Conservation (phyloP, 106 monocot genomes). For the Acorus calamus region DNA sequence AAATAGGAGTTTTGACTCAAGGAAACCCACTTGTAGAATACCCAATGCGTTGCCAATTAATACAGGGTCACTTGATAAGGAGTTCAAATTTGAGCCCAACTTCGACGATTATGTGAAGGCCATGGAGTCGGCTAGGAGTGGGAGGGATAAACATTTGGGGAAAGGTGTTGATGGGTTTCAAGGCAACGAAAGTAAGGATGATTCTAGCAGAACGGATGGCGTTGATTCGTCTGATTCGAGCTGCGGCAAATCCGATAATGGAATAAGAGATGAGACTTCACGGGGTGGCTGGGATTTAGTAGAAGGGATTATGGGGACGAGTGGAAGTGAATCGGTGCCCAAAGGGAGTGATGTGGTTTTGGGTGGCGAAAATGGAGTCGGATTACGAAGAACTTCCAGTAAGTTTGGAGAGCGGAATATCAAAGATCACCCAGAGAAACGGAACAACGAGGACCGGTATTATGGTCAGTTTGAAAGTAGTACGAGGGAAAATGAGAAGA, state of each 20-base stretch:
- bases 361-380: conserved; percentile 1
- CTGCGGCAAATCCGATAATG: background rate
- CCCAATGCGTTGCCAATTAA: conserved; percentile 11
- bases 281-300: conserved; percentile 24
- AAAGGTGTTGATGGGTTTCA: conserved; percentile 7
- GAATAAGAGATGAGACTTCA: conserved; percentile 5
- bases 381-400: background rate
- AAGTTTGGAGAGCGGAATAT: background rate
- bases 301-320: conserved; percentile 31
- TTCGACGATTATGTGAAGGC: conserved; percentile 84
- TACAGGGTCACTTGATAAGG: conserved; percentile 43
- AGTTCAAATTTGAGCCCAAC: conserved; percentile 54
- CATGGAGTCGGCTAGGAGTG: conserved; percentile 60
- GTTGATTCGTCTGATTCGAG: background rate
- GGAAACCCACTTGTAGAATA: conserved; percentile 1
- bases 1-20: conserved; percentile 15
- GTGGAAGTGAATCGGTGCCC: background rate
- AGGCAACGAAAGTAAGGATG: conserved; percentile 2
- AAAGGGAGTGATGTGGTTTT: background rate
- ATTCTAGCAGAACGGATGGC: background rate
- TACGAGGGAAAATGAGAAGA: too few relatives aligned
- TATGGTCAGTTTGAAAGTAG: too few relatives aligned
- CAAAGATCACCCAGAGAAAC: too few relatives aligned
- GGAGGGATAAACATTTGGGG: conserved; percentile 22
- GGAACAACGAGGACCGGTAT: too few relatives aligned